Percentiles rank a stretch among this genome's conserved stretches.
Conservation (phyloP, 805 yeast genomes). For the Saccharomycopsis babjevae region DNA sequence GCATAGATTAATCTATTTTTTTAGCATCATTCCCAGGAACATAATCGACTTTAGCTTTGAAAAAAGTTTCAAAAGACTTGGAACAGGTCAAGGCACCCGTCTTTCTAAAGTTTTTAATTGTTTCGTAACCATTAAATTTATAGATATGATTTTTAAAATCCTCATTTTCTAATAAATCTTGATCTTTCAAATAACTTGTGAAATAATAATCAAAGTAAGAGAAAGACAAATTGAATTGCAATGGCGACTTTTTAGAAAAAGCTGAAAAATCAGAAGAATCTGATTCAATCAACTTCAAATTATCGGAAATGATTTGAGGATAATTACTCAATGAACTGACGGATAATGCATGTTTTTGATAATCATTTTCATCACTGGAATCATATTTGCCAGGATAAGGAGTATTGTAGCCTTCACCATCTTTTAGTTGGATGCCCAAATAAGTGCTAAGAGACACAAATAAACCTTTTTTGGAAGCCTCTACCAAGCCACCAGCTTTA, state of each 20-base stretch:
- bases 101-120: constrained; percentile 54
- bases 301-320: constrained; percentile 4
- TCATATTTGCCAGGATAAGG: constrained; percentile 33
- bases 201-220: constrained; percentile 35
- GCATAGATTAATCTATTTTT: background rate
- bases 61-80: background rate
- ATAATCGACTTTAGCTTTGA: background rate
- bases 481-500: constrained; percentile 62
- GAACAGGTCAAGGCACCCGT: constrained; percentile 32
- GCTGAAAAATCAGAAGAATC: background rate
- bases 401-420: constrained; percentile 78
- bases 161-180: constrained; percentile 35
- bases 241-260: background rate
- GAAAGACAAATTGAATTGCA: constrained; percentile 44
- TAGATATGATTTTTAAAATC: constrained; percentile 30
- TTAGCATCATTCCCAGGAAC: background rate
- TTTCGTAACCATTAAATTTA: constrained; percentile 24
- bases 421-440: constrained; percentile 53
- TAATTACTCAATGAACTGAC: constrained; percentile 29
- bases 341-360: constrained; percentile 6
- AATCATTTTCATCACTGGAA: background rate
- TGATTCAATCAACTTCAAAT: background rate
- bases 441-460: constrained; percentile 43
- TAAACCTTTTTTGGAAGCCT: constrained; percentile 66
- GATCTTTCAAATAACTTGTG: constrained; percentile 9